These are phyloP conservation scores for Avena insularis DNA, from an alignment of 176 grass and related monocot species.

Conservation along the genomic window DNA sequence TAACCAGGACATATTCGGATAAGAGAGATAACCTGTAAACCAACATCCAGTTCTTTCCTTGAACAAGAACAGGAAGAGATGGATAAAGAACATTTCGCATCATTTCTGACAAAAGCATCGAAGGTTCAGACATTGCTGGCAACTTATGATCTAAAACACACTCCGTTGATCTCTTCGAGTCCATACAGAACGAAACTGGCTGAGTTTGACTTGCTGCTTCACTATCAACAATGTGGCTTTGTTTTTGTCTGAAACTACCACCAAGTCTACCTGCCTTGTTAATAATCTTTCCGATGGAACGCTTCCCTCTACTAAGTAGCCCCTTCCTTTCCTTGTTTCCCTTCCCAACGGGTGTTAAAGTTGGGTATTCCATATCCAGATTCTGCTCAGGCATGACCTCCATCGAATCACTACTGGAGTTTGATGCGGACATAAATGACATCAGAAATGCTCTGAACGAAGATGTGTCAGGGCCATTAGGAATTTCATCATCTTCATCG, in stretches of 20 bases:
- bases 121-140: slow-evolving; percentile 86
- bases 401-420: slow-evolving; percentile 29
- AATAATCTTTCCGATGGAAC: slow-evolving; percentile 80
- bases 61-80: slow-evolving; percentile 85
- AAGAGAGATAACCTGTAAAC: slow-evolving; percentile 76
- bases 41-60: slow-evolving; percentile 88
- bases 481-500: slow-evolving; percentile 56
- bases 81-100: slow-evolving; percentile 69
- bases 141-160: slow-evolving; percentile 40
- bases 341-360: slow-evolving; percentile 66
- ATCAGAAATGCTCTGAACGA: slow-evolving; percentile 89
- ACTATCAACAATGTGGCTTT: slow-evolving; percentile 40
- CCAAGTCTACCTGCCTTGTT: slow-evolving; percentile 71
- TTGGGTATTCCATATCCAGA: slow-evolving; percentile 51
- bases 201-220: slow-evolving; percentile 48
- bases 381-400: slow-evolving; percentile 53
- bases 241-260: slow-evolving; percentile 66
- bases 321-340: slow-evolving; percentile 67
- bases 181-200: slow-evolving; percentile 23
- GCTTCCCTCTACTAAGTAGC: slow-evolving; percentile 75
- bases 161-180: slow-evolving; percentile 49
- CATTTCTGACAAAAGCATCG: slow-evolving; percentile 79
- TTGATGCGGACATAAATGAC: slow-evolving; percentile 71
- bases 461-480: slow-evolving; percentile 88
- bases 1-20: not conserved